Evolutionary conservation across 805 yeast genomes (phyloP).

Genomic region (Pichia eremophila): DNA sequence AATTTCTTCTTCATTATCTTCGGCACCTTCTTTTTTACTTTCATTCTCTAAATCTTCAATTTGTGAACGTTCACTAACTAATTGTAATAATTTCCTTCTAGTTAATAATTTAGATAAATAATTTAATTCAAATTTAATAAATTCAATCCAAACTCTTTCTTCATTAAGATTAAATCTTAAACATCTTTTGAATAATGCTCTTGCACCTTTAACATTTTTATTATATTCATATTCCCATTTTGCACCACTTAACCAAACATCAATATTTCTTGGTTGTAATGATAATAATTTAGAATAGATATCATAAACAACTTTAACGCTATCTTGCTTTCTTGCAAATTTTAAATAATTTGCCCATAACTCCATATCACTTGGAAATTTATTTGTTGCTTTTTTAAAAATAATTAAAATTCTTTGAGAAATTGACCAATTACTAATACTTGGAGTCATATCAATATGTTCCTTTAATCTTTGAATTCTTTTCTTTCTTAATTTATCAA

Average conservation of each 20-base stretch:
- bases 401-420: conserved; percentile 71
- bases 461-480: conserved; percentile 54
- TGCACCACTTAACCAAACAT: conserved; percentile 92
- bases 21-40: conserved; percentile 18
- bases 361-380: conserved; percentile 66
- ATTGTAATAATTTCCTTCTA: conserved; percentile 73
- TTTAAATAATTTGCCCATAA: conserved; percentile 73
- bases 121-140: conserved; percentile 79
- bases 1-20: conserved; percentile 13
- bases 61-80: conserved; percentile 68
- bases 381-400: conserved; percentile 71
- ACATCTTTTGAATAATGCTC: conserved; percentile 77
- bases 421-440: conserved; percentile 82
- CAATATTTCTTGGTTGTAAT: conserved; percentile 83
- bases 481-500: conserved; percentile 70
- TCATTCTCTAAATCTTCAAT: conserved; percentile 33
- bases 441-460: conserved; percentile 49
- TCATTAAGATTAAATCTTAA: conserved; percentile 75
- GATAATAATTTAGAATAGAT: conserved; percentile 71
- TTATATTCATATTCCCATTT: conserved; percentile 86
- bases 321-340: conserved; percentile 57
- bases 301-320: conserved; percentile 63
- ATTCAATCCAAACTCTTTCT: conserved; percentile 68
- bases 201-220: conserved; percentile 80
- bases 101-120: conserved; percentile 77